phyloP scores from a whole-genome alignment of 768 basidiomycete species.

The Suillus subaureus region DNA sequence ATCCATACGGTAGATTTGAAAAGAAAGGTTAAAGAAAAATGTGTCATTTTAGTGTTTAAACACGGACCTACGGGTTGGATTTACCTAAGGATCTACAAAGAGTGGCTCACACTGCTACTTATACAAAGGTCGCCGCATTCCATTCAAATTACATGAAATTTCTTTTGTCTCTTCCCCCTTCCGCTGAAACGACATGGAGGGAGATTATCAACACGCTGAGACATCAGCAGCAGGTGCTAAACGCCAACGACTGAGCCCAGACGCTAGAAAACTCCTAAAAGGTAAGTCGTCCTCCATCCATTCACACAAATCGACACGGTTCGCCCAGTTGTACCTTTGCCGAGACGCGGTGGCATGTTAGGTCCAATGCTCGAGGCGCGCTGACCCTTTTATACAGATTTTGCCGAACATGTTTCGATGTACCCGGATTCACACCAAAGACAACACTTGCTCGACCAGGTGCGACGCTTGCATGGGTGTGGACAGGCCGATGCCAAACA shows the following conservation, averaged over 20 bases:
- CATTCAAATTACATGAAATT: background rate
- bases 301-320: background rate
- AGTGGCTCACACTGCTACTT: constrained; percentile 5
- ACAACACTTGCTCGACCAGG: background rate
- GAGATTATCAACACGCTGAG: background rate
- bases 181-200: background rate
- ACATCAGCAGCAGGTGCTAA: constrained; percentile 3
- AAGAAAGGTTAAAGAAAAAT: background rate
- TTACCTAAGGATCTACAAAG: constrained; percentile 1
- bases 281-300: background rate
- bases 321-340: background rate
- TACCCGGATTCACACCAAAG: background rate
- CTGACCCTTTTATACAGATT: background rate
- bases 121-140: constrained; percentile 1
- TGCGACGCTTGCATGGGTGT: background rate
- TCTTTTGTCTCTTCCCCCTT: background rate
- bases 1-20: background rate
- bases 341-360: background rate
- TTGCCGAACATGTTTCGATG: background rate
- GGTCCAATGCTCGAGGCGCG: background rate
- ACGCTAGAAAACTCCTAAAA: background rate
- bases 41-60: constrained; percentile 2
- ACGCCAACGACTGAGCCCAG: background rate
- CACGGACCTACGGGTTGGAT: background rate
- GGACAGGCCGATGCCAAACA: background rate